Base-by-base conservation (phyloP, 1,284 basidiomycete species). In the Entoloma clypeatum region DNA sequence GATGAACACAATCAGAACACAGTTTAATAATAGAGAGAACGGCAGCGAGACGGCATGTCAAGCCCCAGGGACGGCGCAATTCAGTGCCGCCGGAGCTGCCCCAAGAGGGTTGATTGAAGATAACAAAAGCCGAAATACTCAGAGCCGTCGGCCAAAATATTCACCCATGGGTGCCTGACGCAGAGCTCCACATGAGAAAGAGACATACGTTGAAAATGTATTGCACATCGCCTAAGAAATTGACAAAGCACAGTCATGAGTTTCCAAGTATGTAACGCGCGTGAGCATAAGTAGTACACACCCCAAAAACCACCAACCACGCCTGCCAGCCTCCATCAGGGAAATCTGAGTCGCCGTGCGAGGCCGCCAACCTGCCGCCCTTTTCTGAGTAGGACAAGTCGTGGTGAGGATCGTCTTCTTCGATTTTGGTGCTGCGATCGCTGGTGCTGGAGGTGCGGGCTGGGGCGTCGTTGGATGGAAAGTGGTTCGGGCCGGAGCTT, bases 271-370 rank as follows among this genome's bases (percentile, higher is more conserved):
- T 50, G 10, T 6, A 26, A 13, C 13, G 7, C 14, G 24, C 14
- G 14, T 11, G 34, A 32, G 17, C 13, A 27, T 19, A 35, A 36
- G 27, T 30, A 25, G 31, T 7, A 62, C 71, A 42, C 44, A 75
- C 74, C 46, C 73, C 71, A 47, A 68, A 36, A 10, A 75, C 64
- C 4, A 35, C 33, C 7, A 35, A 24, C 33, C 33, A 35, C 17
- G 33, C 33, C 3, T 14, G 33, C 4, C 16, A 7, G 13, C 76
- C 76, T 19, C 75, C 77, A 52, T 79, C 76, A 5, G 72, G 72
- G 45, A 58, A 67, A 26, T 62, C 59, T 5, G 40, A 24, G 7
- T 43, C 38, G 5, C 26, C 32, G 17, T 47, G 48, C 8, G 45
- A 30, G 3, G 38, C 39, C 11, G 28, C 32, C 6, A 28, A 31